Conservation (phyloP, 805 yeast genomes). For the Groenewaldozyma tartarivorans region DNA sequence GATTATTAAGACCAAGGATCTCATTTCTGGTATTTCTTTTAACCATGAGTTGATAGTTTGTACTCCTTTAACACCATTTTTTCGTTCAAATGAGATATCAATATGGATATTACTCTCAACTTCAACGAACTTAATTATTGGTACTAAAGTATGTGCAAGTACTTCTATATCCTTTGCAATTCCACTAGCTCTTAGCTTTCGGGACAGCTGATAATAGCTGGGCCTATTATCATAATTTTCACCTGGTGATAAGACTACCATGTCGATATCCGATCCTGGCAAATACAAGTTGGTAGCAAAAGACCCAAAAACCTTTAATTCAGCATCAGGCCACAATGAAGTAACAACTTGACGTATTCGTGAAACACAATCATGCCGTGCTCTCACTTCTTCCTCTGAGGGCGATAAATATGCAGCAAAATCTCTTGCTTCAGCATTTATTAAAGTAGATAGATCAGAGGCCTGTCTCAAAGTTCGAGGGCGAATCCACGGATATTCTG, state of each 20-base stretch:
- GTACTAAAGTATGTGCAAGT: conserved; percentile 84
- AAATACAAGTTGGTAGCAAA: conserved; percentile 86
- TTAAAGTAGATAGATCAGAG: conserved; percentile 75
- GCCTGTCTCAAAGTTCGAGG: conserved; percentile 70
- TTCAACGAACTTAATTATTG: conserved; percentile 86
- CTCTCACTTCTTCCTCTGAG: conserved; percentile 56
- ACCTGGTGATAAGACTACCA: conserved; percentile 64
- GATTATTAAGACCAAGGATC: conserved; percentile 72
- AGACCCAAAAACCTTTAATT: conserved; percentile 83
- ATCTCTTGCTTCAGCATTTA: conserved; percentile 75
- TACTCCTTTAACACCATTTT: conserved; percentile 78
- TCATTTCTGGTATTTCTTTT: conserved; percentile 58
- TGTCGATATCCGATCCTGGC: conserved; percentile 93
- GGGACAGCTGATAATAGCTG: conserved; percentile 63
- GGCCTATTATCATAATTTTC: conserved; percentile 50
- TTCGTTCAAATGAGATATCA: conserved; percentile 83
- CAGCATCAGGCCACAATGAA: conserved; percentile 67
- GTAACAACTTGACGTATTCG: conserved; percentile 45
- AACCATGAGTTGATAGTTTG: conserved; percentile 69
- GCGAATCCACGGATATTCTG: conserved; percentile 63
- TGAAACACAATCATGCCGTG: conserved; percentile 56
- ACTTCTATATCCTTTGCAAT: conserved; percentile 72
- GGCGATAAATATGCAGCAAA: conserved; percentile 84
- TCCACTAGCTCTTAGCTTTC: conserved; percentile 49
- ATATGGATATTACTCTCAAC: conserved; percentile 60